Percentiles rank a stretch among this genome's conserved stretches.
Conservation (phyloP, 495 filamentous ascomycete genomes). For the Penicillium steckii region DNA sequence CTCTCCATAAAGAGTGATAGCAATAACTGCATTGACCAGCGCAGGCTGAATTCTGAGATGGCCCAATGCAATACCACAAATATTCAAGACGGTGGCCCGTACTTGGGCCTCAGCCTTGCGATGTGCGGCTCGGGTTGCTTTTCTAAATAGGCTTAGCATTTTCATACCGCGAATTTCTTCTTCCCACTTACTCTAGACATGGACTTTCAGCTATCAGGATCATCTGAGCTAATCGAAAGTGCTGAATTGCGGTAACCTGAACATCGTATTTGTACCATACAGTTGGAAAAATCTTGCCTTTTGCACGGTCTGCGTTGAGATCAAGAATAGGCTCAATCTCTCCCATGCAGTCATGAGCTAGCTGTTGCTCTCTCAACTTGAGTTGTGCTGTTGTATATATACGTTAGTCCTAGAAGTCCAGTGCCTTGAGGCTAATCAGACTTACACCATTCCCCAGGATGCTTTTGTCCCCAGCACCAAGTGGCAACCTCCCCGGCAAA, state of each 20-base stretch:
- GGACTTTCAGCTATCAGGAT: slow-evolving; percentile 26
- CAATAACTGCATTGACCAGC: slow-evolving; percentile 28
- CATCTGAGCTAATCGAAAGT: slow-evolving; percentile 22
- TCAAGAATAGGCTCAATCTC: slow-evolving; percentile 24
- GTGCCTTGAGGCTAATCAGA: neutral
- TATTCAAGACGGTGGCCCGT: slow-evolving; percentile 21
- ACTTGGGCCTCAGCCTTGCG: slow-evolving; percentile 26
- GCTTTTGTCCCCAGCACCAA: slow-evolving; percentile 23
- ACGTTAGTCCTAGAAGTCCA: neutral
- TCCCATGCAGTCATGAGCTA: slow-evolving; percentile 6
- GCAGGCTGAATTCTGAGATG: slow-evolving; percentile 19
- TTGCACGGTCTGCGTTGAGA: slow-evolving; percentile 14
- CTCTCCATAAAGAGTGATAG: slow-evolving; percentile 24
- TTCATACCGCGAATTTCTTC: neutral
- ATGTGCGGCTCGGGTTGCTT: slow-evolving; percentile 15
- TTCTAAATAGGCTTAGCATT: slow-evolving; percentile 3
- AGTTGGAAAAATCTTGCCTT: slow-evolving; percentile 28
- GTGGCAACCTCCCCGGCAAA: slow-evolving; percentile 24
- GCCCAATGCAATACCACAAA: slow-evolving; percentile 24
- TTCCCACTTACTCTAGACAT: slow-evolving; percentile 21
- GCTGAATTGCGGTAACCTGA: slow-evolving; percentile 24
- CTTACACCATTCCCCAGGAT: slow-evolving; percentile 19
- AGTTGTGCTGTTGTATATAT: slow-evolving; percentile 15
- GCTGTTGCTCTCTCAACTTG: slow-evolving; percentile 12
- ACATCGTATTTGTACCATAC: slow-evolving; percentile 23